phyloP scores from a whole-genome alignment of 352 stramenopile species.

The Saprolegnia diclina region DNA sequence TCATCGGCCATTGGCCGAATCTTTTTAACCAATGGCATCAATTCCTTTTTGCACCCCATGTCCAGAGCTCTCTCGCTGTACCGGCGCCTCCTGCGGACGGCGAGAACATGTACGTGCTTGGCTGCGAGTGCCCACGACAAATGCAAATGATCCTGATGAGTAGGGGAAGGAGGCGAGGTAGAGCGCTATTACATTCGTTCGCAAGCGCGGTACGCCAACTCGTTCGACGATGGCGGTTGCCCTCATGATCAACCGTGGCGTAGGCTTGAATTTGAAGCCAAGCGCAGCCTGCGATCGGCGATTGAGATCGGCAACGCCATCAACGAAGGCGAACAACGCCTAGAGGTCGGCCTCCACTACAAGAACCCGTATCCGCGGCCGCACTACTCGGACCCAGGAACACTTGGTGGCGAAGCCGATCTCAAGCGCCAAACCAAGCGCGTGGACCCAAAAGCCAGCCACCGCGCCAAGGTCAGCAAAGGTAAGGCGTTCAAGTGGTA shows the following conservation, averaged over 20 bases:
- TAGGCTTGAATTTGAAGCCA: constrained; percentile 61
- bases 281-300: constrained; percentile 36
- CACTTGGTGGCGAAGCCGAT: constrained; percentile 62
- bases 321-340: constrained; percentile 52
- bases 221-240: not conserved
- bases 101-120: constrained; percentile 52
- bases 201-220: constrained; percentile 44
- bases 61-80: constrained; percentile 52
- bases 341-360: constrained; percentile 78
- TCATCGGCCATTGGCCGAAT: constrained; percentile 1
- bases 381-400: constrained; percentile 70
- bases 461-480: not conserved
- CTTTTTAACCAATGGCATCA: constrained; percentile 18
- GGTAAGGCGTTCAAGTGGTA: constrained; percentile 23
- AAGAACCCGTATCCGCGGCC: constrained; percentile 78
- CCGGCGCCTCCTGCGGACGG: constrained; percentile 63
- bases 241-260: not conserved
- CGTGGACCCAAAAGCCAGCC: constrained; percentile 35
- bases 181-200: constrained; percentile 64
- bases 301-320: constrained; percentile 45
- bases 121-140: not conserved
- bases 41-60: constrained; percentile 4
- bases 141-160: not conserved
- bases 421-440: constrained; percentile 57
- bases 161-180: constrained; percentile 53